Evolutionary conservation across 2,329 filamentous ascomycete species (phyloP).

Genomic region (Ceratocystis colombiana): DNA sequence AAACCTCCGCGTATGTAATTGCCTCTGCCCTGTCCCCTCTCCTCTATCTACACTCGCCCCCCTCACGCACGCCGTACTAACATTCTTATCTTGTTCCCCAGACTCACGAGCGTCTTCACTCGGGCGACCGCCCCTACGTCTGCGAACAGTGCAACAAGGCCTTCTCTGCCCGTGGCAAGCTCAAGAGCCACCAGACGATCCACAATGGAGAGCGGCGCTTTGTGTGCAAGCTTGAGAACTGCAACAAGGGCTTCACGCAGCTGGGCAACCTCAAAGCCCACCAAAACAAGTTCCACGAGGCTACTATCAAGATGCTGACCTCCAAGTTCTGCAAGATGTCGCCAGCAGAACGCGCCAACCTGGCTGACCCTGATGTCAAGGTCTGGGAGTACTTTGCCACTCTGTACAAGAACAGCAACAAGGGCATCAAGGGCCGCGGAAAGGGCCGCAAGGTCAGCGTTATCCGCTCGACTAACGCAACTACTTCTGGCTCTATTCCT

Average conservation of each 20-base stretch:
- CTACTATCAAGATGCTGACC: conserved; percentile 61
- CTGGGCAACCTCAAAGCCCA: conserved; percentile 92
- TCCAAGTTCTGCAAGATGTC: conserved; percentile 56
- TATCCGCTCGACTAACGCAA: conserved; percentile 27
- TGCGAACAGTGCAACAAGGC: conserved; percentile 71
- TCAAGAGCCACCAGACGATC: conserved; percentile 71
- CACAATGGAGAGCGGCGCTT: conserved; percentile 71
- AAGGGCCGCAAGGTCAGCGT: conserved; percentile 60
- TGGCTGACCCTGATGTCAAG: conserved; percentile 56
- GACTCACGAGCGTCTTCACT: conserved; percentile 82
- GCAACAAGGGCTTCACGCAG: conserved; percentile 80
- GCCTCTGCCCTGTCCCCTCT: not conserved
- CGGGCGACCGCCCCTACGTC: conserved; percentile 72
- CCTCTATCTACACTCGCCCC: not conserved
- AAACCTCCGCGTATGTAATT: conserved; percentile 63
- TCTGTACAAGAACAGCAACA: conserved; percentile 97
- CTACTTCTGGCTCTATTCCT: not conserved
- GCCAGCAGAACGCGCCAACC: conserved; percentile 49
- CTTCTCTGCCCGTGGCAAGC: conserved; percentile 79
- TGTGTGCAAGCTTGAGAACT: conserved; percentile 69
- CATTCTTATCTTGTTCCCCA: conserved; percentile 31
- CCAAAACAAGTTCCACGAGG: conserved; percentile 83
- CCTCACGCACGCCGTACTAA: not conserved
- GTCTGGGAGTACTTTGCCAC: conserved; percentile 75
- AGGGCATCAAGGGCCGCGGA: conserved; percentile 92